Base-by-base conservation (phyloP, 352 stramenopile species). In the Pythium insidiosum region DNA sequence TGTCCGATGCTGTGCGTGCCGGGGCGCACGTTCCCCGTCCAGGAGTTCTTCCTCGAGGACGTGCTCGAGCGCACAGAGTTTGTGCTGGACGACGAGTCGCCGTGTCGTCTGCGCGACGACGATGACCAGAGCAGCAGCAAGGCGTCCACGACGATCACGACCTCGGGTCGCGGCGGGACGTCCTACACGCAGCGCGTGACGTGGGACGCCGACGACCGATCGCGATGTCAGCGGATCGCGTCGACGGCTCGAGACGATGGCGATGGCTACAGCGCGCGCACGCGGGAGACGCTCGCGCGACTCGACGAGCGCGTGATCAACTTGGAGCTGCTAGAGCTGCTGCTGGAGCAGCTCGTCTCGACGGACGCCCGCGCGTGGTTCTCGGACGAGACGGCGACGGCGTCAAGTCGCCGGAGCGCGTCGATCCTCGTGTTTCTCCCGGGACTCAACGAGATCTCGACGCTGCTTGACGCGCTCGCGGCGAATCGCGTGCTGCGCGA, bases 381-480 rank as follows among this genome's bases (percentile, higher is more conserved):
- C 5, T 47, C 47, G 35, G 47, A 41, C 3, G 49, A 49, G 7
- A 39, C 24, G 28, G 2, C 5, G 12, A 47, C 25, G 36, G 33
- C 42, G n/a, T n/a, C n/a, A n/a, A 48, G 29, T 13, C 47, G 48
- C 24, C 20, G 44, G 9, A 85, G 68, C 38, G 78, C 71, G 9
- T 95, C 91, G 3, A 94, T 99, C 40, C 71, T 99, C 16, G 84
- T 99, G 0, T 99, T 99, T 63, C 65, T 99, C 11, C 86, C 92
- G 7, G 95, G 95, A 21, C 73, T 90, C 22, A 85, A 91, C 24
- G 96, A 99, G 58, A 99, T 99, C 47, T 84, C 73, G 13, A 83
- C 58, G 23, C 38, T 97, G 12, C 57, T 95, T 22, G 77, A 88
- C 23, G 29, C 87, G 19, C 61, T 97, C 1, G 61, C 52, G 20